Evolutionary conservation across 2,329 filamentous ascomycete species (phyloP), one percentile per base, ranked within the genome.

Genomic region (Aspergillus sp.): DNA sequence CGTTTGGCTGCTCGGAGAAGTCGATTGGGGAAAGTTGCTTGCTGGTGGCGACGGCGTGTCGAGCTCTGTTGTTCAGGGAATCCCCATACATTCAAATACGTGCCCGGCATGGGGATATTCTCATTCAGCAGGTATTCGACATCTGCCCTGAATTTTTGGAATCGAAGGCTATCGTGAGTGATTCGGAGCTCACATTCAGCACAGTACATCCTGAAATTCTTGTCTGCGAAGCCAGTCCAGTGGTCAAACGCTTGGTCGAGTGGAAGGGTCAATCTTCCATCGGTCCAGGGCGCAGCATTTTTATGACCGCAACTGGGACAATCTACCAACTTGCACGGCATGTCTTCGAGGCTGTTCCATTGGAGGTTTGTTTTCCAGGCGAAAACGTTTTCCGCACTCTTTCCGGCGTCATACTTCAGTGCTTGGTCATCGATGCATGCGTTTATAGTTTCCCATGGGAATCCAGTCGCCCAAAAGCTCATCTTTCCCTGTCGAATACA

Each of bases 401-500:
- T 66, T 0, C 80, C 74, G 4, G 80, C 77, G 1, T 70, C 72
- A 67, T 88, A 90, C 52, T 79, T 79, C 66, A 90, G 87, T 1
- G 74, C 77, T 19, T 78, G 71, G 8, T 78, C 73, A 64, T 89
- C 80, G 61, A 91, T 89, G 35, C 78, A 82, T 2, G 74, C 65
- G 55, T 86, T 80, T 45, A 90, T 75, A 0, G 80, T 69, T 14
- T 78, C 66, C 89, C 88, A 93, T 0, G 90, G 90, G 61, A 93
- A 79, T 0, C 84, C 84, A 0, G 81, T 79, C 1, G 77, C 75
- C 87, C 89, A 92, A 4, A 82, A 64, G 2, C 84, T 70, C 27
- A 82, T 76, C 56, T 79, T 77, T 0, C 84, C 84, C 27, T 78
- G 73, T 7, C 88, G 81, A 55, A 91, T 76, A 66, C 86, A 87